Base-by-base conservation (phyloP, 2,329 filamentous ascomycete genomes). In the Neurospora sp. region DNA sequence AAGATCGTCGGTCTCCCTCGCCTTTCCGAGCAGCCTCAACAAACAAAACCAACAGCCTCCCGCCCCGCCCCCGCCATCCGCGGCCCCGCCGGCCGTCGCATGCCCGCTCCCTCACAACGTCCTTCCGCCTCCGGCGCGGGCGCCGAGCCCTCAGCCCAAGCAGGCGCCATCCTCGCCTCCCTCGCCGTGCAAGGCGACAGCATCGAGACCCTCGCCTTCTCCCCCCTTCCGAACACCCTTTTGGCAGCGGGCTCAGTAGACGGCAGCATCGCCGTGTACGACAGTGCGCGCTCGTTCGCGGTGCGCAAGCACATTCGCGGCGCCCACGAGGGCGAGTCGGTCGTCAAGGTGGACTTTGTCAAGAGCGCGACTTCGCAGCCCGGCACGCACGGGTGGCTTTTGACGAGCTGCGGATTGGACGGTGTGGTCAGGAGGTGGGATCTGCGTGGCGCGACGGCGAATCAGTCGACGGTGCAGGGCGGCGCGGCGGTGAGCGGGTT, bases 311-410 rank as follows among this genome's bases (percentile, higher is more conserved):
- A 93, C 77, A 92, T 98, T 73, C 85, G 86, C 68, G 91, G 91
- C 67, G 94, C 93, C 1, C 95, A 97, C 79, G 91, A 94, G 73
- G 91, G 93, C n/a, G 91, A 91, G 76, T 91, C 93, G 1, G 93
- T 99, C 23, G 95, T 98, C 72, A 95, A 96, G 81, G 89, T 98
- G 4, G 93, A 97, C 71, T 99, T 97, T 77, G 87, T 97, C 71
- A 70, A 72, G 17, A 72, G 74, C 39, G 70, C 76, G 17, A 70
- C 70, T 9, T 67, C 40, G 39, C 62, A 84, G 84, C 77, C 82
- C 78, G 78, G 81, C 74, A 78, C 76, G 73, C 83, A 77, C 75
- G 86, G 81, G 70, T 95, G 88, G 89, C 78, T 96, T 72, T 83
- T 98, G 68, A 98, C 95, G 1, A 93, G 89, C 73, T 94, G 90